Evolutionary conservation across 768 basidiomycete species (phyloP).

Genomic region (Trametes meyenii): DNA sequence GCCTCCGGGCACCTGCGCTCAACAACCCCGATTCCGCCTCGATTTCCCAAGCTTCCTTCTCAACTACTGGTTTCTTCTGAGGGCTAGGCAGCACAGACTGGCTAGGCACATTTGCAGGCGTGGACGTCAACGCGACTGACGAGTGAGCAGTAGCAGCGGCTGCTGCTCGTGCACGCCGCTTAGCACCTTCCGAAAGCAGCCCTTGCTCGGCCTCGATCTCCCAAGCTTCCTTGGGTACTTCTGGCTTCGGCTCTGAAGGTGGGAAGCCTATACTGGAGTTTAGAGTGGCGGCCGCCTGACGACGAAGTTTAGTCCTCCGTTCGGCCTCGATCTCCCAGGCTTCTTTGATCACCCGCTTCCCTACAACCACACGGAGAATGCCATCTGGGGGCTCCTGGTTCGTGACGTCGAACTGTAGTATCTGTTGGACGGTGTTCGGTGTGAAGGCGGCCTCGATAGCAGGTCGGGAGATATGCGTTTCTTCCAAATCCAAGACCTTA

Average conservation of each 20-base stretch:
- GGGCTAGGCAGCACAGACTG: neutral
- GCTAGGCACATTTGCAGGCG: neutral
- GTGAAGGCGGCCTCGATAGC: constrained; percentile 49
- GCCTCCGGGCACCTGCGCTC: constrained; percentile 30
- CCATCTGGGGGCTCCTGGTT: constrained; percentile 56
- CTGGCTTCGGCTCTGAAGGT: constrained; percentile 25
- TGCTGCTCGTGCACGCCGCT: constrained; percentile 61
- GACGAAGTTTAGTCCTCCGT: constrained; percentile 47
- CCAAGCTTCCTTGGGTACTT: constrained; percentile 69
- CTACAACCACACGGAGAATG: constrained; percentile 58
- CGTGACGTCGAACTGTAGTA: constrained; percentile 56
- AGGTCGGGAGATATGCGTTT: constrained; percentile 59
- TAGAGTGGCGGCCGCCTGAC: constrained; percentile 25
- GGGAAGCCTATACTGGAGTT: constrained; percentile 12
- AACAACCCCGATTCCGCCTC: constrained; percentile 35
- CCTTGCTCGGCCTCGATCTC: constrained; percentile 80
- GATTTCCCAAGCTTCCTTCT: constrained; percentile 34
- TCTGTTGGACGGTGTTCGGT: constrained; percentile 43
- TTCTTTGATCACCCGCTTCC: constrained; percentile 73
- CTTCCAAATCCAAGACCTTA: constrained; percentile 63
- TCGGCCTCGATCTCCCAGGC: constrained; percentile 82
- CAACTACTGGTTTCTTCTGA: constrained; percentile 14
- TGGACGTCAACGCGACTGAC: constrained; percentile 28
- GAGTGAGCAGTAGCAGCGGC: constrained; percentile 34
- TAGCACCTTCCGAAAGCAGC: constrained; percentile 72